These are phyloP conservation scores for Arthrobotrys conoides DNA, from an alignment of 2,329 filamentous ascomycete genomes.

Conservation along the genomic window DNA sequence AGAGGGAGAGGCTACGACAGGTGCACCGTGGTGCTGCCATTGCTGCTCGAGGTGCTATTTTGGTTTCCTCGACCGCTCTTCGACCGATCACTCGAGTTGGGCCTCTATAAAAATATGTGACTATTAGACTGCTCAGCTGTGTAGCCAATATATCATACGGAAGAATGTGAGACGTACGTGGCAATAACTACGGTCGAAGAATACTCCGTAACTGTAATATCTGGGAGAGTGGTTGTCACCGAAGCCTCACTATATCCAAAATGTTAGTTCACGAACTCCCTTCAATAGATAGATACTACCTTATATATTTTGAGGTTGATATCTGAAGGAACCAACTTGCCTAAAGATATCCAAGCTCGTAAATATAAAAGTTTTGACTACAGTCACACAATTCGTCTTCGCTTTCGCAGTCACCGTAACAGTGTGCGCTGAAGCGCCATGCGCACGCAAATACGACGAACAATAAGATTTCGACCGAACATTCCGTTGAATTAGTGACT, in stretches of 20 bases:
- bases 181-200: slow-evolving; percentile 22
- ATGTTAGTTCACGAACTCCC: background rate
- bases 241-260: background rate
- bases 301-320: too few relatives aligned
- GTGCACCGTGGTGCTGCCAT: background rate
- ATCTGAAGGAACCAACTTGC: background rate
- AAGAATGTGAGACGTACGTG: background rate
- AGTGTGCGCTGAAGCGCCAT: background rate
- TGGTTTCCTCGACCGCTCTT: slow-evolving; percentile 3
- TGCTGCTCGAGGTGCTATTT: background rate
- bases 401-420: slow-evolving; percentile 6
- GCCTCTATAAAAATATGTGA: too few relatives aligned
- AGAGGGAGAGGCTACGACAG: slow-evolving; percentile 7
- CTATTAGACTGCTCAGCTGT: too few relatives aligned
- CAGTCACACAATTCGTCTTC: background rate
- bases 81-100: slow-evolving; percentile 22
- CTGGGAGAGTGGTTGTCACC: slow-evolving; percentile 1
- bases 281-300: too few relatives aligned
- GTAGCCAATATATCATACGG: too few relatives aligned
- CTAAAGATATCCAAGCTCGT: background rate
- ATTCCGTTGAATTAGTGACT: slow-evolving; percentile 20
- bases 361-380: background rate
- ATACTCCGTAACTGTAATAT: slow-evolving; percentile 11
- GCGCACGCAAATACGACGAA: slow-evolving; percentile 36
- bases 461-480: slow-evolving; percentile 3